These are phyloP conservation scores for Brasenia schreberi DNA, from an alignment of 164 flowering plant species.

Conservation along the genomic window DNA sequence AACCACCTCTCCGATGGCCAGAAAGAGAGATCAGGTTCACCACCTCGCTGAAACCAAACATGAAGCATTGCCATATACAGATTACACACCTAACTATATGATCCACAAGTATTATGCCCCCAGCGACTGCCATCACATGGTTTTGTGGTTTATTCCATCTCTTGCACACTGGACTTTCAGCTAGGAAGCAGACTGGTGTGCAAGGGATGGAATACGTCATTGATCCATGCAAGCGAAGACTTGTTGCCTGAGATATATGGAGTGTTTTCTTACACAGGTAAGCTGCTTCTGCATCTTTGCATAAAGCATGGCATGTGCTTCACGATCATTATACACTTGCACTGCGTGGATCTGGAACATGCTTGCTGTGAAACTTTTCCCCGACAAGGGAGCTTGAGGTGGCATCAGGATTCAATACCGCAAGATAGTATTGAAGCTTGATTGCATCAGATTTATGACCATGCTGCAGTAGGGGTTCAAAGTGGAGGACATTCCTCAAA, in stretches of 20 bases:
- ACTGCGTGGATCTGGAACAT: too few species aligned
- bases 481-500: too few species aligned
- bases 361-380: too few species aligned
- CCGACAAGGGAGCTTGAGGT: too few species aligned
- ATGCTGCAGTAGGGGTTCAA: too few species aligned
- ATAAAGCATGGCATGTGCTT: too few species aligned
- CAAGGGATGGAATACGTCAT: slow-evolving; percentile 13
- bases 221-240: slow-evolving; percentile 5
- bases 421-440: too few species aligned
- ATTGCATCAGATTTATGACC: too few species aligned
- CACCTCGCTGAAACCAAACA: not conserved
- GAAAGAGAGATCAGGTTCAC: not conserved
- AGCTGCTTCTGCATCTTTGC: not conserved
- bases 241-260: not conserved
- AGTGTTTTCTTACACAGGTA: not conserved
- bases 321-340: too few species aligned
- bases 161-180: slow-evolving; percentile 17
- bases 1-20: too few species aligned
- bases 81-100: not conserved
- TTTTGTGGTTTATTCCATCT: slow-evolving; percentile 17
- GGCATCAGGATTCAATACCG: too few species aligned
- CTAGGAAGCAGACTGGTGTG: slow-evolving; percentile 6
- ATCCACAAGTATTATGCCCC: not conserved
- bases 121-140: slow-evolving; percentile 7
- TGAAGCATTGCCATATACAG: not conserved